Evolutionary conservation across 371 early-diverging fungal genomes (phyloP), one percentile per base, ranked within the genome.

Genomic region (Mucor velutinosus): DNA sequence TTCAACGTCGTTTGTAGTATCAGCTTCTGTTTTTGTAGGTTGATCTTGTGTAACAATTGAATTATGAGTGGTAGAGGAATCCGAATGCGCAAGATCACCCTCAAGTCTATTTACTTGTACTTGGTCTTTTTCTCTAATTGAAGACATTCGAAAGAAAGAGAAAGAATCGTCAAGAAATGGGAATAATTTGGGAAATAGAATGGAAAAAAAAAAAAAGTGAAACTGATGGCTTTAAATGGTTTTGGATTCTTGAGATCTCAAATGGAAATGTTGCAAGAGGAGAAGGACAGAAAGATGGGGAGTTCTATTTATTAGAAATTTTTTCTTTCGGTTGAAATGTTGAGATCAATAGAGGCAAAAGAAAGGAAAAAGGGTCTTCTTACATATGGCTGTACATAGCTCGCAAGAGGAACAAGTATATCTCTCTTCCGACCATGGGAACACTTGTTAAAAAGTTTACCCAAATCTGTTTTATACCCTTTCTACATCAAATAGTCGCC

Each of bases 11-110:
- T 53, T 53, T 23, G 27, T 30, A 10, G 15, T 7, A n/a, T 57
- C 57, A n/a, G 19, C 32, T 57, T 57, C 32, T 57, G 30, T 32
- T 0, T 53, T 37, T 51, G 51, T 23, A 3, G 29, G 0, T 55
- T 62, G 62, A 62, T 62, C 45, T 47, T 21, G 64, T 55, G 64
- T 63, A 29, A 63, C 64, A 10, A 3, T 29, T 10, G 37, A n/a
- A 8, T 55, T 37, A 37, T 32, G 30, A 37, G 30, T 37, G 0
- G 59, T 59, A 37, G 59, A 59, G 12, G 59, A 33, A 59, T 33
- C 12, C 19, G 59, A 59, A 33, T 59, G 59, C 7, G 57, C 57
- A 57, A 29, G 30, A 23, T 59, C 39, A 39, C 33, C 25, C 19
- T 33, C 39, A 37, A 21, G 30, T 37, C n/a, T 37, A 19, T 59